Evolutionary conservation across 116 monocot species (phyloP).

Genomic region (Zostera marina): DNA sequence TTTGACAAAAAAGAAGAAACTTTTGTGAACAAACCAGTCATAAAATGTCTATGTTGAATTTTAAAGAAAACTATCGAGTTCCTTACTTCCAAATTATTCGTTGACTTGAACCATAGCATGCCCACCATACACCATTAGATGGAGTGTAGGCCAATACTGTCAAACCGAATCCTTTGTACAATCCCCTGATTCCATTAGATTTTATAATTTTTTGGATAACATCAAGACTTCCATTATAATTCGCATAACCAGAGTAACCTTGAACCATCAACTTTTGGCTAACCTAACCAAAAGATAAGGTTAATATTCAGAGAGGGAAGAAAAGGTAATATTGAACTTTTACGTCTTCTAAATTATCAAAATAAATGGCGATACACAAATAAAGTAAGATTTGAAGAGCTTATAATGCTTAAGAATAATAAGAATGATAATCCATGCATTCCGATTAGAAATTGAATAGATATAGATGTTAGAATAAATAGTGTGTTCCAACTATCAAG

Average conservation of each 20-base stretch:
- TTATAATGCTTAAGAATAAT: not conserved
- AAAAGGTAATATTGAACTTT: not conserved
- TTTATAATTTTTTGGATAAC: slow-evolving; percentile 57
- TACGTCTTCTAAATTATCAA: not conserved
- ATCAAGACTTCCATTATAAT: slow-evolving; percentile 83
- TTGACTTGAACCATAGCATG: slow-evolving; percentile 96
- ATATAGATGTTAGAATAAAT: not conserved
- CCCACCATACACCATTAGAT: slow-evolving; percentile 99
- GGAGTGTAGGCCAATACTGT: slow-evolving; percentile 92
- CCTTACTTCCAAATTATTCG: slow-evolving; percentile 81
- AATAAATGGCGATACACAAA: not conserved
- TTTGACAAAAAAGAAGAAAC: too few species aligned
- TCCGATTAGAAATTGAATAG: not conserved
- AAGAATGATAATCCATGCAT: not conserved
- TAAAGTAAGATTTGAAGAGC: not conserved
- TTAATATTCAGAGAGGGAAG: not conserved
- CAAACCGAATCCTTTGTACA: slow-evolving; percentile 94
- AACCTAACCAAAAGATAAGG: slow-evolving; percentile 54
- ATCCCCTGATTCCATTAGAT: slow-evolving; percentile 48
- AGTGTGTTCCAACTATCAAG: not conserved
- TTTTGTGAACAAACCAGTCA: not conserved
- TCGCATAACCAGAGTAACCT: slow-evolving; percentile 87
- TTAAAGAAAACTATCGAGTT: not conserved
- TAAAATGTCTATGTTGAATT: not conserved
- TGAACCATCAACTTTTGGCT: slow-evolving; percentile 99